Conservation (phyloP, 768 basidiomycete genomes). For the Lyophyllum shimeji region DNA sequence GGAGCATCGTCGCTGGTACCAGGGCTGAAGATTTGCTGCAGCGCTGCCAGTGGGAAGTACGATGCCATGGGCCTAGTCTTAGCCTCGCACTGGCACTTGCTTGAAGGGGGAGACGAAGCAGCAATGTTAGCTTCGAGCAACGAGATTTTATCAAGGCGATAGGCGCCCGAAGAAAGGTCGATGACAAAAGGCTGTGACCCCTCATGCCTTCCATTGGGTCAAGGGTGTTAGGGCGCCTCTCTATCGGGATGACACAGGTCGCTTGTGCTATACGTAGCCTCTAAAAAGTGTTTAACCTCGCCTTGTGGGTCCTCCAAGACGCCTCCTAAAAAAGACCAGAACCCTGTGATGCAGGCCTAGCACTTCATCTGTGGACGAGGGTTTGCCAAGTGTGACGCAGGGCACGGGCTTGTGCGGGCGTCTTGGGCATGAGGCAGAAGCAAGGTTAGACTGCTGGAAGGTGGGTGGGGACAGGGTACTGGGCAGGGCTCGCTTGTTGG, state of each 20-base stretch:
- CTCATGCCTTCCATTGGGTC: neutral
- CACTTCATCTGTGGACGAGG: too few species aligned
- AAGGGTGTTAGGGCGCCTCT: neutral
- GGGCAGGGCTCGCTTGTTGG: too few species aligned
- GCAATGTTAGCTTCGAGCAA: neutral
- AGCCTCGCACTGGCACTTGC: neutral
- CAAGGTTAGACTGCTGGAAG: too few species aligned
- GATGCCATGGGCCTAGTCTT: constrained; percentile 5
- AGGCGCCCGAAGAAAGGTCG: neutral
- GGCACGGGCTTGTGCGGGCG: too few species aligned
- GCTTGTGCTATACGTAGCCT: too few species aligned
- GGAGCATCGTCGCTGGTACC: neutral
- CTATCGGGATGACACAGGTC: neutral
- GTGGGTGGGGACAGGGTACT: too few species aligned
- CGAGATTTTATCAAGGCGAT: neutral
- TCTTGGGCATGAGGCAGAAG: too few species aligned
- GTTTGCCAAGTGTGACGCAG: too few species aligned
- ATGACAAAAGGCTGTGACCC: neutral
- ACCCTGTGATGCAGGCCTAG: too few species aligned
- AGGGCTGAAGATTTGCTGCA: constrained; percentile 9
- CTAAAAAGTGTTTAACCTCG: too few species aligned
- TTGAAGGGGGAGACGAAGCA: neutral
- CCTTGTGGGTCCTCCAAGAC: neutral
- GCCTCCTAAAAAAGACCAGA: neutral
- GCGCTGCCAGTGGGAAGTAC: constrained; percentile 1